phyloP scores from a whole-genome alignment of 225 moss, liverwort and hornwort species.

The Rhytidiadelphus loreus region DNA sequence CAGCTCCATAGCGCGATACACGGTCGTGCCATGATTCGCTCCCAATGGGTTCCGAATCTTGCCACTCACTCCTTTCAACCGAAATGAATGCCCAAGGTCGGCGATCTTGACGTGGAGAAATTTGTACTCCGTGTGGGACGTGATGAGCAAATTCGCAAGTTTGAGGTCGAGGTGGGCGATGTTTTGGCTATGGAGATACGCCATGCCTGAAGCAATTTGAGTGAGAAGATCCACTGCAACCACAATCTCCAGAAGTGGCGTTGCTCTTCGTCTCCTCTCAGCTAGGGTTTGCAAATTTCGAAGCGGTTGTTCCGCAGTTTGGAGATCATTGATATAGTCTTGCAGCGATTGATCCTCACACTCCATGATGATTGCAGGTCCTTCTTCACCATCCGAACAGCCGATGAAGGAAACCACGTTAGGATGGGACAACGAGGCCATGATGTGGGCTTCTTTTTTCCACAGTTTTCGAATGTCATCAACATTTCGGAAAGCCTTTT shows the following conservation, averaged over 20 bases:
- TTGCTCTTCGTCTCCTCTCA: neutral
- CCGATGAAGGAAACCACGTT: neutral
- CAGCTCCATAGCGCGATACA: neutral
- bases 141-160: neutral
- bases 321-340: neutral
- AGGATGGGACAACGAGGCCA: neutral
- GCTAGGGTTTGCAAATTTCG: neutral
- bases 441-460: neutral
- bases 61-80: neutral
- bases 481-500: neutral
- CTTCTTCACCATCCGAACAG: neutral
- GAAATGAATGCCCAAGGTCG: neutral
- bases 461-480: neutral
- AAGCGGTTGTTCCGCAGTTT: fast-evolving
- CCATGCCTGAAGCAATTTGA: neutral
- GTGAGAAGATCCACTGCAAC: neutral
- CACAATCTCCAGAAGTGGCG: neutral
- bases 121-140: neutral
- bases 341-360: neutral
- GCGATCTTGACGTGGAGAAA: neutral
- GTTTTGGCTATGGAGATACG: neutral
- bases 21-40: neutral
- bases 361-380: neutral
- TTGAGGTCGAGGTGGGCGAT: neutral
- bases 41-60: neutral